phyloP scores from a whole-genome alignment of 2,329 filamentous ascomycete genomes.

The Aspergillus sp. region DNA sequence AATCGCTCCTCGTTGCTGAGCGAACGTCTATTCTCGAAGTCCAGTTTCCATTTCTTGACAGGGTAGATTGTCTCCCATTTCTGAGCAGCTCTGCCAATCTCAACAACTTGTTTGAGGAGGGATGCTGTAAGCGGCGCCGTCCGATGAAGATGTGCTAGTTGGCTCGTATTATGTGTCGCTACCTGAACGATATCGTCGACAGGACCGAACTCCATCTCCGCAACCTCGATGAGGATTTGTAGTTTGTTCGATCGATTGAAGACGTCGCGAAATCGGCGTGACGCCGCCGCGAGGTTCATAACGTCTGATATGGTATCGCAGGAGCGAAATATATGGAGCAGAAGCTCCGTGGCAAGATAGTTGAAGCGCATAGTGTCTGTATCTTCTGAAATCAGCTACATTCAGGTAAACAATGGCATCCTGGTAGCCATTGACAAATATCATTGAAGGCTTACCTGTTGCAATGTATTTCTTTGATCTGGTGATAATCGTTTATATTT shows the following conservation, averaged over 20 bases:
- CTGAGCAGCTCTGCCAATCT: slow-evolving; percentile 55
- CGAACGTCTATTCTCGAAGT: slow-evolving; percentile 56
- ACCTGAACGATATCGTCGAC: slow-evolving; percentile 60
- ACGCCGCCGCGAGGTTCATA: slow-evolving; percentile 55
- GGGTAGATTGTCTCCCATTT: slow-evolving; percentile 64
- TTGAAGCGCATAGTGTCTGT: slow-evolving; percentile 52
- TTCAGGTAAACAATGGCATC: not conserved
- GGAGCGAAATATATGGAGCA: slow-evolving; percentile 57
- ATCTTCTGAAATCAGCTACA: not conserved
- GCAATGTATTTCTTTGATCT: not conserved
- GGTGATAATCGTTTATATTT: not conserved
- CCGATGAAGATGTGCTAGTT: slow-evolving; percentile 57
- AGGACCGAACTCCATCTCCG: slow-evolving; percentile 59
- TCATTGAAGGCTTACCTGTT: not conserved
- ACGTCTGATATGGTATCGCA: slow-evolving; percentile 54
- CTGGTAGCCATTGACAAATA: not conserved
- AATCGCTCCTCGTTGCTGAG: slow-evolving; percentile 52
- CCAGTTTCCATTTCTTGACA: slow-evolving; percentile 61
- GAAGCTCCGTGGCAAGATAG: slow-evolving; percentile 57
- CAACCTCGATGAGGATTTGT: slow-evolving; percentile 53
- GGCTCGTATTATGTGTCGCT: slow-evolving; percentile 60
- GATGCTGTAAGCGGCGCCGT: slow-evolving; percentile 54
- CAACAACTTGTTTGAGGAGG: slow-evolving; percentile 56
- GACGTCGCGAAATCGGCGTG: slow-evolving; percentile 54
- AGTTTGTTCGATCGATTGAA: slow-evolving; percentile 56